These are phyloP conservation scores for Gossypium bickii DNA, from an alignment of 345 rosid genomes.

Conservation along the genomic window DNA sequence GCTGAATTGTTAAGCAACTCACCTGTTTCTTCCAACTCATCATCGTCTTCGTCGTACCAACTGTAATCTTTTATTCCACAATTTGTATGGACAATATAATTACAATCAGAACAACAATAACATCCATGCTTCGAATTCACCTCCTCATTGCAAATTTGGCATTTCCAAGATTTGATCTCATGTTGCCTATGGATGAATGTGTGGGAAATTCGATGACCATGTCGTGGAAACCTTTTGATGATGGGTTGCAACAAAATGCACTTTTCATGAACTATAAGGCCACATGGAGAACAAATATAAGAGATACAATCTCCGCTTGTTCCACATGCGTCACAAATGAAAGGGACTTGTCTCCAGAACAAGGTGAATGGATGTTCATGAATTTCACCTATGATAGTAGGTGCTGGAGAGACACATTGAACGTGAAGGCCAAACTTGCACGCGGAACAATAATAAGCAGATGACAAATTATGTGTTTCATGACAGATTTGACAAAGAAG, in stretches of 20 bases:
- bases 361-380: neutral
- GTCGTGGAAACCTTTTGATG: neutral
- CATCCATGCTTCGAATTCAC: neutral
- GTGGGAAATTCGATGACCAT: neutral
- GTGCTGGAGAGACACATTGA: no score
- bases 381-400: neutral
- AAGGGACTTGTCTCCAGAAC: neutral
- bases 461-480: no score
- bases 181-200: neutral
- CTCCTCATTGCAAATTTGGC: neutral
- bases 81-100: neutral
- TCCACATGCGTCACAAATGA: neutral
- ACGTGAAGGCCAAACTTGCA: no score
- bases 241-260: neutral
- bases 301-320: neutral
- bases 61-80: neutral
- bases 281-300: neutral
- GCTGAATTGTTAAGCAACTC: neutral
- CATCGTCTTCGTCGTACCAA: neutral
- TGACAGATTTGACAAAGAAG: no score
- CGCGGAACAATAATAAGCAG: no score
- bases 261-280: neutral
- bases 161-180: neutral
- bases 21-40: neutral
- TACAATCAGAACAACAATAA: neutral